These are phyloP conservation scores for Pichia occidentalis DNA, from an alignment of 805 yeast genomes.

Conservation along the genomic window DNA sequence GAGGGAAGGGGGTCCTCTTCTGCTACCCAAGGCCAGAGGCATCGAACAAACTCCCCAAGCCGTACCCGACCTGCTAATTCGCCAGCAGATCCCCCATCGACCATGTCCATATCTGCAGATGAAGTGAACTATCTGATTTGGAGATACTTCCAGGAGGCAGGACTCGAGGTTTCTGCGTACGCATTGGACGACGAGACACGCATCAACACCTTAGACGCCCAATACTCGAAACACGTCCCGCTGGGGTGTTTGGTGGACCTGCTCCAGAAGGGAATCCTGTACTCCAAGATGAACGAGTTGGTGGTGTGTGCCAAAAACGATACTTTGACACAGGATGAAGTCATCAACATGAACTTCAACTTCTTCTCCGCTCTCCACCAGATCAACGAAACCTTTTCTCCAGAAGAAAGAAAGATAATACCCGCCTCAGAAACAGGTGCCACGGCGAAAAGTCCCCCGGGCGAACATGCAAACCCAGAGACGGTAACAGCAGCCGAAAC, in stretches of 20 bases:
- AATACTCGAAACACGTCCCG: slow-evolving; percentile 48
- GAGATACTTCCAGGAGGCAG: slow-evolving; percentile 86
- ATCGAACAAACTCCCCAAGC: no score
- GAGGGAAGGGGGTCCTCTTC: no score
- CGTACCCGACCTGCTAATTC: no score
- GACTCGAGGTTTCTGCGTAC: slow-evolving; percentile 67
- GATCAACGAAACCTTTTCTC: no score
- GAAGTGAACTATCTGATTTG: slow-evolving; percentile 88
- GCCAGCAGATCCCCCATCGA: no score
- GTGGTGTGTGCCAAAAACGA: slow-evolving; percentile 16
- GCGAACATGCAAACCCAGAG: not conserved
- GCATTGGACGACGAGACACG: slow-evolving; percentile 73
- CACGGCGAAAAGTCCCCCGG: not conserved
- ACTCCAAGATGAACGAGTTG: slow-evolving; percentile 60
- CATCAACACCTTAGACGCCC: slow-evolving; percentile 49
- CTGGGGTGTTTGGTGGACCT: slow-evolving; percentile 75
- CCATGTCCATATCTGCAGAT: slow-evolving; percentile 73
- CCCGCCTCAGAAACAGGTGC: not conserved
- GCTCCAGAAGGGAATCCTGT: slow-evolving; percentile 81
- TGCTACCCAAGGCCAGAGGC: no score
- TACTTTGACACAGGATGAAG: slow-evolving; percentile 18
- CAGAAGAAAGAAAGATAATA: not conserved
- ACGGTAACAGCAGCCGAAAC: not conserved
- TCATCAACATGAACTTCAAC: slow-evolving; percentile 34
- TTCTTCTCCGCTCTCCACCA: slow-evolving; percentile 46